Base-by-base conservation (phyloP, 1,139 yeast species). In the Sugiyamaella neomexicana region DNA sequence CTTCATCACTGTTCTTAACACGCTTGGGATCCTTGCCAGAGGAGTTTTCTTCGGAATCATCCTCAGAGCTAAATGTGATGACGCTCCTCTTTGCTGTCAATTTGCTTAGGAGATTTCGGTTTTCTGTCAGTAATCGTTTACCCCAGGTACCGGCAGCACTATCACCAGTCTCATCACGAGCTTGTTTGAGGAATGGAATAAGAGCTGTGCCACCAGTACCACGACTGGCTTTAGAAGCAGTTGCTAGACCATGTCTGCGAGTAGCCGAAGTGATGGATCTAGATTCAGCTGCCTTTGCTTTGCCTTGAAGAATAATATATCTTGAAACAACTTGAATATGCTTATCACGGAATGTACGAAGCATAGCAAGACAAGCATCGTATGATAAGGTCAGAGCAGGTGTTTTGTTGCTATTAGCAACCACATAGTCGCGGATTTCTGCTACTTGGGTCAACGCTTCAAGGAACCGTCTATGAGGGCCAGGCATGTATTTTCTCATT, bases 191-290 rank as follows among this genome's bases (percentile, higher is more conserved):
- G 73, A 91, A 91, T 31, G 97, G 97, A 58, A 91, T 80, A 63
- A 91, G 77, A 0, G 96, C 85, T 0, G 97, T 91, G 42, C 98
- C 97, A 13, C 98, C 98, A 1, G 98, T 91, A 8, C 98, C 98
- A 61, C 83, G 80, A 60, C 81, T 83, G 60, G 80, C 83, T 52
- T 77, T 76, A 59, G 76, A 75, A 15, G 64, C 53, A 10, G 59
- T 57, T 1, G 75, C 73, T 29, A 71, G 64, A 2, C 75, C 75
- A n/a, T 67, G 66, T 17, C 71, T 62, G 38, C 65, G 62, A 13
- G 72, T 60, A 34, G 61, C 60, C 12, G 66, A 34, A n/a, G 38
- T 58, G 34, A 16, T 36, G 13, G 46, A 42, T 31, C 41, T 20
- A 6, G 47, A 12, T 9, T 62, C 65, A 7, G 60, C 42, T 2